Conservation (phyloP, 2,329 filamentous ascomycete species). For the Pseudogymnoascus sp. region DNA sequence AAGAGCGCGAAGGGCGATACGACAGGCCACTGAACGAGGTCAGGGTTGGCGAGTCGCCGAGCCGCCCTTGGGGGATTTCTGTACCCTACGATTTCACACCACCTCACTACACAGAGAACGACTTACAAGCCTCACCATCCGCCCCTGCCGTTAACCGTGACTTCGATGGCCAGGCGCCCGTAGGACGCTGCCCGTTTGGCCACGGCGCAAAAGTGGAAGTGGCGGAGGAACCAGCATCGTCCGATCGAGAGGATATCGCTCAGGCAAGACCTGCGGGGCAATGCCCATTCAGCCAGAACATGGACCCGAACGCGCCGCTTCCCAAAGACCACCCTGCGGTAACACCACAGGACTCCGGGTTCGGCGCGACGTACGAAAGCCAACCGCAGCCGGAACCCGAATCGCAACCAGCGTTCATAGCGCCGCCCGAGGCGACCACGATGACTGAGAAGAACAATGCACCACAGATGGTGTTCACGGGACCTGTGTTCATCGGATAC, state of each 20-base stretch:
- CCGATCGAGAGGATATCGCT: background rate
- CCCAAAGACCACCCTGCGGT: conserved; percentile 1
- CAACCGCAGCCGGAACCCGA: background rate
- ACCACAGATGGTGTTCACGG: conserved; percentile 79
- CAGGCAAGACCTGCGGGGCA: conserved; percentile 16
- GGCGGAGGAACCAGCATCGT: conserved; percentile 8
- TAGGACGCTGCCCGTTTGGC: conserved; percentile 50
- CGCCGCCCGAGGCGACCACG: conserved; percentile 14
- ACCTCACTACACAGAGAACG: conserved; percentile 23
- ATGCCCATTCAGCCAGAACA: conserved; percentile 33
- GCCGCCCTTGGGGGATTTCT: conserved; percentile 84
- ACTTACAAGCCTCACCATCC: conserved; percentile 46
- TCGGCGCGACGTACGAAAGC: background rate
- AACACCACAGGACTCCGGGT: conserved; percentile 9
- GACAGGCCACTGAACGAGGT: conserved; percentile 81
- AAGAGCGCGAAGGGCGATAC: conserved; percentile 64
- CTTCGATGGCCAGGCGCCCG: conserved; percentile 19
- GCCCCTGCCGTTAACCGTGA: conserved; percentile 35
- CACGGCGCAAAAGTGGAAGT: conserved; percentile 18
- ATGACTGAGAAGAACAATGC: conserved; percentile 13
- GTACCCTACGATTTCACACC: conserved; percentile 54
- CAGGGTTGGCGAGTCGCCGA: conserved; percentile 87
- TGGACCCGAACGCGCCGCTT: conserved; percentile 9
- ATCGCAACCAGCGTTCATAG: background rate
- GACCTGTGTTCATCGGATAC: conserved; percentile 91